These are phyloP conservation scores for Colletotrichum cordylinicola DNA, from an alignment of 2,329 filamentous ascomycete genomes.

Conservation along the genomic window DNA sequence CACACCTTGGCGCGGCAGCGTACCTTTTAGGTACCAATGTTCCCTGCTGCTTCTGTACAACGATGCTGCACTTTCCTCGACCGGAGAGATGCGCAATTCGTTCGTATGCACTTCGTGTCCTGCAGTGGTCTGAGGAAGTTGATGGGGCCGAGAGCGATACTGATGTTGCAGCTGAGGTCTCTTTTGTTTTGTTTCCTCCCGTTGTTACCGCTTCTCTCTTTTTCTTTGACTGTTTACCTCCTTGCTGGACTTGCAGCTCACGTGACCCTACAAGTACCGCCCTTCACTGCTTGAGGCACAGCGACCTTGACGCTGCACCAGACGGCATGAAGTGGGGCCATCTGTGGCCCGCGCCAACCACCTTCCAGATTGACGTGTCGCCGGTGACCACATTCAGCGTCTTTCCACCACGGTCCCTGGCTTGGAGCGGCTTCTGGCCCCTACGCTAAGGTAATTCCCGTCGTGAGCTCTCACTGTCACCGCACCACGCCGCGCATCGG, in stretches of 20 bases:
- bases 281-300: neutral
- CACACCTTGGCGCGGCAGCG: conserved; percentile 5
- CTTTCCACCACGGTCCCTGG: neutral
- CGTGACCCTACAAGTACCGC: neutral
- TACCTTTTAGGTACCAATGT: neutral
- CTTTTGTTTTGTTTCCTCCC: neutral
- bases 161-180: neutral
- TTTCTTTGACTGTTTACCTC: neutral
- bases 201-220: neutral
- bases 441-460: neutral
- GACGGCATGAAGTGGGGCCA: neutral
- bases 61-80: neutral
- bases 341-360: conserved; percentile 1
- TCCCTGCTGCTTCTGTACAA: neutral
- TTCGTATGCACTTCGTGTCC: neutral
- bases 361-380: neutral
- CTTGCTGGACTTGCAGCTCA: neutral
- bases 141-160: neutral
- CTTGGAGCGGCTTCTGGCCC: conserved; percentile 3
- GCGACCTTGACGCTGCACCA: neutral
- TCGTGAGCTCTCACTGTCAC: neutral
- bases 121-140: neutral
- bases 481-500: neutral
- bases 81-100: neutral
- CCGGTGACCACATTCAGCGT: neutral